phyloP scores from a whole-genome alignment of 78 protist species.

The Capsaspora owczarzaki region DNA sequence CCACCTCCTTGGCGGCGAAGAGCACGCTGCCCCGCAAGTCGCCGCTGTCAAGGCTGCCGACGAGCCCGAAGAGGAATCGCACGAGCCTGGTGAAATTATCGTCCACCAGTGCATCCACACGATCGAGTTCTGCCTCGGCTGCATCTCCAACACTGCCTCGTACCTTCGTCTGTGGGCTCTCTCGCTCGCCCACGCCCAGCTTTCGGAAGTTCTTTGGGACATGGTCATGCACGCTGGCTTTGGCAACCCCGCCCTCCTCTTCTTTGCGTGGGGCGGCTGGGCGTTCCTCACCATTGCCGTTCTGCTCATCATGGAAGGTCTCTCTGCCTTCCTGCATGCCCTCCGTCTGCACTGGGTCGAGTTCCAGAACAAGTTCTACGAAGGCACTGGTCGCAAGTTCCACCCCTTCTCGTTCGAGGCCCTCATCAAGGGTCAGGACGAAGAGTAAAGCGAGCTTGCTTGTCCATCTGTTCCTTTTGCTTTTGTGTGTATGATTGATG shows the following conservation, averaged over 20 bases:
- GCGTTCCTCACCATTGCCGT: constrained; percentile 83
- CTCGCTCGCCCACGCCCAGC: constrained; percentile 91
- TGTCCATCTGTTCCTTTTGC: no score
- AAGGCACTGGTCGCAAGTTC: constrained; percentile 66
- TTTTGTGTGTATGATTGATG: neutral
- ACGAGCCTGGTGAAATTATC: constrained; percentile 58
- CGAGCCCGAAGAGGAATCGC: neutral
- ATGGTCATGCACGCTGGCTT: constrained; percentile 24
- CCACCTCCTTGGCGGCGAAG: neutral
- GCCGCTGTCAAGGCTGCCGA: neutral
- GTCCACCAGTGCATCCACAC: constrained; percentile 95
- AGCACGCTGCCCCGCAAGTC: neutral
- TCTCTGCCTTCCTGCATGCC: constrained; percentile 99
- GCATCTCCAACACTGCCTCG: constrained; percentile 99
- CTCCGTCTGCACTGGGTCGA: constrained; percentile 99
- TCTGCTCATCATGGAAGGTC: constrained; percentile 94
- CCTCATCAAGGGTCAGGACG: neutral
- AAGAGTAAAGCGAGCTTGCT: neutral
- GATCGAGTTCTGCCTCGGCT: constrained; percentile 96
- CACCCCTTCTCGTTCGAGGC: constrained; percentile 48
- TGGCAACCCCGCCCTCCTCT: constrained; percentile 13
- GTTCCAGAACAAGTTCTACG: constrained; percentile 91
- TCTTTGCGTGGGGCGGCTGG: constrained; percentile 82
- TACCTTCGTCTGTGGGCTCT: constrained; percentile 99
- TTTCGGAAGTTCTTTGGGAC: constrained; percentile 74